Evolutionary conservation across 2,329 filamentous ascomycete species (phyloP).

Genomic region (Diplodia intermedia): DNA sequence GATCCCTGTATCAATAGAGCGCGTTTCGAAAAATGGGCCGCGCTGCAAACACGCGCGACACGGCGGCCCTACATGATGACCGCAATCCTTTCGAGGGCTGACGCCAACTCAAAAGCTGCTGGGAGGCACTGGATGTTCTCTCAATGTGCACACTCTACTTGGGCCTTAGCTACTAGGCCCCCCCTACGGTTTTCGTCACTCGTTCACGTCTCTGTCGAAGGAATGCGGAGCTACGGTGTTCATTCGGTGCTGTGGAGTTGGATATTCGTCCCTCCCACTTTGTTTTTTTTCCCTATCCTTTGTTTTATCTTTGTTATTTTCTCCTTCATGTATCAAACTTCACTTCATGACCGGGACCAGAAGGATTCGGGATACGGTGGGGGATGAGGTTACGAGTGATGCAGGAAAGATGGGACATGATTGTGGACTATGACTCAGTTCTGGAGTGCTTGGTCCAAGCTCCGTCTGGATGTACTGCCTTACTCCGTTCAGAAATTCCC

Average conservation of each 20-base stretch:
- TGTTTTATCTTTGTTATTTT: constrained; percentile 6
- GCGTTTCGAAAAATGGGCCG: background rate
- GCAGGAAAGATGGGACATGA: constrained; percentile 23
- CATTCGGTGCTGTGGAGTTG: constrained; percentile 31
- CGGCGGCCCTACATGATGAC: constrained; percentile 7
- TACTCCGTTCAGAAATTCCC: constrained; percentile 20
- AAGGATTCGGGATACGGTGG: constrained; percentile 20
- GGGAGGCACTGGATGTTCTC: constrained; percentile 31
- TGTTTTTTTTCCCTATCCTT: constrained; percentile 5
- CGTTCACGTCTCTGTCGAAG: constrained; percentile 29
- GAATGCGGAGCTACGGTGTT: constrained; percentile 29
- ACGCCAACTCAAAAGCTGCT: background rate
- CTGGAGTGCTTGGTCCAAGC: constrained; percentile 18
- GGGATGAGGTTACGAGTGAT: constrained; percentile 26
- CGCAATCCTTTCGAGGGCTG: background rate
- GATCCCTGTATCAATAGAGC: constrained; percentile 15
- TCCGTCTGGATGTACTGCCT: constrained; percentile 24
- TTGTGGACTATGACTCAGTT: constrained; percentile 22
- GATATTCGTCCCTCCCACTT: constrained; percentile 17
- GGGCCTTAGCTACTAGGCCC: constrained; percentile 1
- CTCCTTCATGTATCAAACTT: constrained; percentile 28
- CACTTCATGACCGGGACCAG: constrained; percentile 25
- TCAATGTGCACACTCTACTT: constrained; percentile 3
- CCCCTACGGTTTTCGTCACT: constrained; percentile 20
- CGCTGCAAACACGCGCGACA: background rate